Percentiles rank a stretch among this genome's conserved stretches.
Conservation (phyloP, 2,329 filamentous ascomycete genomes). For the Monilinia aucupariae region DNA sequence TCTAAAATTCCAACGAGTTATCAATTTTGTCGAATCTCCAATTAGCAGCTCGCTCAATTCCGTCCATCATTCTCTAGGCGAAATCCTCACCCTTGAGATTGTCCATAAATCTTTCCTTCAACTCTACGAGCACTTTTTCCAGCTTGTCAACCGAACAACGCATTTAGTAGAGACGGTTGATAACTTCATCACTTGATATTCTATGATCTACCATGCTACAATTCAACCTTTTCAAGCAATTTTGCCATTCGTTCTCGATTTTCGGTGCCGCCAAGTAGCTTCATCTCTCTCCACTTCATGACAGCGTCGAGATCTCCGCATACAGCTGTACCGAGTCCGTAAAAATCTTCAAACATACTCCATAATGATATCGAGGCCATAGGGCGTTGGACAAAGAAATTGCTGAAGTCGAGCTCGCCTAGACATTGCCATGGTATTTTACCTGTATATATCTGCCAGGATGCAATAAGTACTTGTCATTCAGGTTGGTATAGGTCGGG, state of each 20-base stretch:
- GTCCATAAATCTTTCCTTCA: neutral
- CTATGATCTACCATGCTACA: neutral
- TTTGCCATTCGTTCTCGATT: neutral
- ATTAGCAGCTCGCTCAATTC: neutral
- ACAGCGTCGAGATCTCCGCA: neutral
- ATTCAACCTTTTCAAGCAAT: neutral
- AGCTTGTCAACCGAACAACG: neutral
- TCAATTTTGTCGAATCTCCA: neutral
- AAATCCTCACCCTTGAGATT: neutral
- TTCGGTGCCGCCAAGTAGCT: neutral
- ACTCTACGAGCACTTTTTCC: neutral
- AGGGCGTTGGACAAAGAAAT: neutral
- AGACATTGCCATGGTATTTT: neutral
- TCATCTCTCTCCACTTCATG: neutral
- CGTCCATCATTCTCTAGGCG: neutral
- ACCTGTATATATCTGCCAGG: neutral
- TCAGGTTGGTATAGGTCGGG: constrained; percentile 2
- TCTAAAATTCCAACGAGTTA: neutral
- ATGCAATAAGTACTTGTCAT: neutral
- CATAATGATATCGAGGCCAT: neutral
- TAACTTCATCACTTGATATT: neutral
- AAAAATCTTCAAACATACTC: neutral
- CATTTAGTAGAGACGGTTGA: neutral
- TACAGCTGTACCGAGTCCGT: neutral
- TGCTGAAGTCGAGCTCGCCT: neutral